Percentiles rank a stretch among this genome's conserved stretches.
Conservation (phyloP, 768 basidiomycete species). For the Vararia minispora region DNA sequence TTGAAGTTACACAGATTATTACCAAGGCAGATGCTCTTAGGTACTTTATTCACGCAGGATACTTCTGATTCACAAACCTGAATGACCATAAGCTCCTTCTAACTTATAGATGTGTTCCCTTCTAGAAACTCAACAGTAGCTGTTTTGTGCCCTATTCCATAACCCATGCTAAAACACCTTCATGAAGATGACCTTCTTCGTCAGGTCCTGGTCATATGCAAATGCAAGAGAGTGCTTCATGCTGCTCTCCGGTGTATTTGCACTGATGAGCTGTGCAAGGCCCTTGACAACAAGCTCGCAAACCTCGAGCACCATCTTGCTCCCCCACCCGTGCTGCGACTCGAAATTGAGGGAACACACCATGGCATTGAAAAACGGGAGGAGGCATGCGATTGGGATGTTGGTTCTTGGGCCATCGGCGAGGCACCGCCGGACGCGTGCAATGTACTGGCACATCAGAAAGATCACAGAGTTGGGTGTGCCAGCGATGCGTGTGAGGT, state of each 20-base stretch:
- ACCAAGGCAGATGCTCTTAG: slow-evolving; percentile 19
- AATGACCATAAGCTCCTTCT: too few relatives aligned
- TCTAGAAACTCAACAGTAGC: too few relatives aligned
- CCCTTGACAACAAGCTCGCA: background rate
- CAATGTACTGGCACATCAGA: background rate
- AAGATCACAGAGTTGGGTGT: background rate
- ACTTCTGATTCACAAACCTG: slow-evolving; percentile 14
- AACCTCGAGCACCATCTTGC: too few relatives aligned
- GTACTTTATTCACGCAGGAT: slow-evolving; percentile 24
- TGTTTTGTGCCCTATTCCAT: slow-evolving; percentile 72
- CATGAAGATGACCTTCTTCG: slow-evolving; percentile 70
- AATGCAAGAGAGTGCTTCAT: slow-evolving; percentile 79
- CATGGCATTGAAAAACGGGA: too few relatives aligned
- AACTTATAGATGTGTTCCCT: too few relatives aligned
- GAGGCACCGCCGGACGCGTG: background rate
- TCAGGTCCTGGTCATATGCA: slow-evolving; percentile 62
- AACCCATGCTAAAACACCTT: slow-evolving; percentile 69
- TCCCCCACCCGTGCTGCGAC: too few relatives aligned
- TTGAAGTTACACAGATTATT: slow-evolving; percentile 18
- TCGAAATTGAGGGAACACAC: background rate
- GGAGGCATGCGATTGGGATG: background rate
- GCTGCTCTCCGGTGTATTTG: slow-evolving; percentile 82
- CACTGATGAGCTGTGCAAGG: slow-evolving; percentile 24
- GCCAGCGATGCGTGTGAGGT: background rate
- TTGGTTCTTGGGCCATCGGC: too few relatives aligned